A percentile compares a stretch with the other conserved stretches of the same genome.
Evolutionary conservation across 306 rosid species (phyloP).

Genomic region (Clitoria ternatea): DNA sequence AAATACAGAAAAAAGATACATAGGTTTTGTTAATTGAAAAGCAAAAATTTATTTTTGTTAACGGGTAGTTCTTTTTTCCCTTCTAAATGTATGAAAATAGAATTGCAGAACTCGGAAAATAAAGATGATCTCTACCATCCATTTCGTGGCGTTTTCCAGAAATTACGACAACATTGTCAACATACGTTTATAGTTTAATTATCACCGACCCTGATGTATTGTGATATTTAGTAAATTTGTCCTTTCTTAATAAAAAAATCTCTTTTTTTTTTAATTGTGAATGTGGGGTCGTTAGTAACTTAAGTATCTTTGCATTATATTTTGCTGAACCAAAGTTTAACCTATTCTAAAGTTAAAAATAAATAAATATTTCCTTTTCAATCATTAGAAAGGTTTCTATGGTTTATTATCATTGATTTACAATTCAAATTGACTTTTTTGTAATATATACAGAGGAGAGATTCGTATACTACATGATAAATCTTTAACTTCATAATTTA

Average conservation of each 20-base stretch:
- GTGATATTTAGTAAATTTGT: conserved; percentile 1
- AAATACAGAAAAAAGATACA: no score
- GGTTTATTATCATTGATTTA: conserved; percentile 5
- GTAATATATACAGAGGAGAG: no score
- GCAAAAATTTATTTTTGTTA: no score
- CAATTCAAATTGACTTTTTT: conserved; percentile 25
- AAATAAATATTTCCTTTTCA: neutral
- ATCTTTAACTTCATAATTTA: no score
- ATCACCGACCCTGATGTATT: neutral
- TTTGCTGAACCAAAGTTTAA: neutral
- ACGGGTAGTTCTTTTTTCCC: no score
- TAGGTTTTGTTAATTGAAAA: no score
- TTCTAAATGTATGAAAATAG: no score
- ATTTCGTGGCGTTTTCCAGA: neutral
- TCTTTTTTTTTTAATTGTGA: neutral
- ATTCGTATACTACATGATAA: no score
- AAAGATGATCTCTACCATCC: no score
- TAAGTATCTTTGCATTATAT: conserved; percentile 28
- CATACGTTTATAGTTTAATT: neutral
- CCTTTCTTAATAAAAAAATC: conserved; percentile 2
- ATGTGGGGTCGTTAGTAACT: conserved; percentile 22
- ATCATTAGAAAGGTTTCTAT: neutral
- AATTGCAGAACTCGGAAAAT: no score
- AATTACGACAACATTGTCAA: neutral
- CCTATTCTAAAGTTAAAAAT: neutral